Conservation (phyloP, 2,329 filamentous ascomycete genomes). For the Phaeosphaeria sp. region DNA sequence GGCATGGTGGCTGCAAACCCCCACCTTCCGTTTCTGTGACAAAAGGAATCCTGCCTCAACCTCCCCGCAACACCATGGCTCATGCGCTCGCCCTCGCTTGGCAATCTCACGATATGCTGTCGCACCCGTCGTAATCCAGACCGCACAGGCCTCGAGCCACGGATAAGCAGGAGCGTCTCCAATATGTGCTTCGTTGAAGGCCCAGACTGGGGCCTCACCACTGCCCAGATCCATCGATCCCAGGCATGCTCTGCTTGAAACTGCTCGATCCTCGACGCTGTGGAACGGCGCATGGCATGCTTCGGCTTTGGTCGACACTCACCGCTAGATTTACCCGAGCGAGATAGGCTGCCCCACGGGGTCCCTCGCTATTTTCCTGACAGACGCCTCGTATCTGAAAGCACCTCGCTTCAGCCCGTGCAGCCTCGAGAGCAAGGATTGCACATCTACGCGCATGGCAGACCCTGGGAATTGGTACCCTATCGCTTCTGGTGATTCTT, state of each 20-base stretch:
- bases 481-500: background rate
- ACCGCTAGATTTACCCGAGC: conserved; percentile 27
- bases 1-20: conserved; percentile 2
- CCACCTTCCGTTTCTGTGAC: conserved; percentile 40
- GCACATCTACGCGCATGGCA: background rate
- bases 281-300: background rate
- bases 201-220: background rate
- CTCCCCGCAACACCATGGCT: conserved; percentile 41
- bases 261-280: background rate
- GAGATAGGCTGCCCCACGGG: conserved; percentile 20
- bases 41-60: conserved; percentile 11
- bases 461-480: conserved; percentile 7
- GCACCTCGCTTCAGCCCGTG: conserved; percentile 18
- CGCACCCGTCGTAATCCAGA: conserved; percentile 1
- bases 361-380: conserved; percentile 8
- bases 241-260: background rate
- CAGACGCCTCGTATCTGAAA: conserved; percentile 3
- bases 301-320: conserved; percentile 29
- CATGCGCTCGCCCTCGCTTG: conserved; percentile 12
- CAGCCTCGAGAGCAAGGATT: conserved; percentile 9
- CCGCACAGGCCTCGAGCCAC: background rate
- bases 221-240: background rate
- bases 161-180: background rate
- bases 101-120: conserved; percentile 20
- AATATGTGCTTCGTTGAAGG: background rate